Evolutionary conservation across 306 rosid species (phyloP).

Genomic region (Comarum palustre): DNA sequence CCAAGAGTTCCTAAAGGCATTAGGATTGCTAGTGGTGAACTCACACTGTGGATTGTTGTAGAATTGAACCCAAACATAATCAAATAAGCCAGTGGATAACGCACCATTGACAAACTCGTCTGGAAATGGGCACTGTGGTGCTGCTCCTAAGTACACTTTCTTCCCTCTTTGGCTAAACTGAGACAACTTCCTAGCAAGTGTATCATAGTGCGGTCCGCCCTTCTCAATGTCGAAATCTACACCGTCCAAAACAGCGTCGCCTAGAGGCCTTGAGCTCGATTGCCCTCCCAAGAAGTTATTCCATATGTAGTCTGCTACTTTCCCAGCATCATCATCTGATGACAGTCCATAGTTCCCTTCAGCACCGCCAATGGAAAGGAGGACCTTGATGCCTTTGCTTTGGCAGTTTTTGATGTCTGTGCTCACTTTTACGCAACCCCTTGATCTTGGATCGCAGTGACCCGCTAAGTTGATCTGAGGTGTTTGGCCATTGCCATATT

Average conservation of each 20-base stretch:
- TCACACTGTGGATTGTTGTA: constrained; percentile 25
- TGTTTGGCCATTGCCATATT: constrained; percentile 11
- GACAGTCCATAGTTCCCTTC: constrained; percentile 21
- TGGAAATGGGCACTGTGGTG: constrained; percentile 35
- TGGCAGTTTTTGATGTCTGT: constrained; percentile 16
- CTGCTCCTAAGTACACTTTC: constrained; percentile 32
- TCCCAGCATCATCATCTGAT: constrained; percentile 16
- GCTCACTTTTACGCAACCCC: constrained; percentile 23
- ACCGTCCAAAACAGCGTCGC: constrained; percentile 30
- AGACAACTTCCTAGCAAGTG: constrained; percentile 23
- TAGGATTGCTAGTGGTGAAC: constrained; percentile 7
- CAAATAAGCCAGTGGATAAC: constrained; percentile 13
- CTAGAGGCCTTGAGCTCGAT: constrained; percentile 33
- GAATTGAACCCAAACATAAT: constrained; percentile 36
- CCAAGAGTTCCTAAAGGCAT: constrained; percentile 25
- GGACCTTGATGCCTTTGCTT: constrained; percentile 35
- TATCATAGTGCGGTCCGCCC: constrained; percentile 11
- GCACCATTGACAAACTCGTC: constrained; percentile 9
- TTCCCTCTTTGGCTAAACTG: constrained; percentile 11
- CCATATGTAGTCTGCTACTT: constrained; percentile 35
- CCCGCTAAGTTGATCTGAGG: constrained; percentile 42
- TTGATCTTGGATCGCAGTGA: constrained; percentile 35
- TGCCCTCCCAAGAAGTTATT: constrained; percentile 39
- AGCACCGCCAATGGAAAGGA: constrained; percentile 37
- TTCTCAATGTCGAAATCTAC: constrained; percentile 38